Evolutionary conservation across 352 stramenopile genomes (phyloP), one percentile per base, ranked within the genome.

Genomic region (Phytopythium vexans): DNA sequence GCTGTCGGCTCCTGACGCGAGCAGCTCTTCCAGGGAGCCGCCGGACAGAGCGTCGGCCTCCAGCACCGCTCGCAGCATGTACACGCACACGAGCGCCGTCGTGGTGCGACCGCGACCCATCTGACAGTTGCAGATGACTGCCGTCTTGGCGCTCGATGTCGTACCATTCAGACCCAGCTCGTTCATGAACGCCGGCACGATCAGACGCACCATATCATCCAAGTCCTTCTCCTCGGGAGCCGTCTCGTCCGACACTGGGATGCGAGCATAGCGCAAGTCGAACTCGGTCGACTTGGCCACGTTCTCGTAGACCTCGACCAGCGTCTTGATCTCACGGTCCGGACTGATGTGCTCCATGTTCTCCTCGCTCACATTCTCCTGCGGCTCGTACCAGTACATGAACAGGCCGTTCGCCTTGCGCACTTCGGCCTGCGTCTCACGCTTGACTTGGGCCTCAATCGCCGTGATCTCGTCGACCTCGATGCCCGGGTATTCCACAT

Each of bases 121-220:
- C 62, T 97, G 88, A 47, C 88, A 97, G 49, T 96, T 96, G 65
- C 88, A 97, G 38, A 97, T 76, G 21, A 91, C 83, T 3, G 84
- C 84, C 5, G 77, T 90, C 35, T 53, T 53, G n/a, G 36, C 15
- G 9, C 10, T 43, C 47, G 16, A 16, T 35, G 32, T 33, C 8
- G 32, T 41, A 1, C 31, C 49, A 0, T 48, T n/a, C 4, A 88
- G 56, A 6, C 66, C 62, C 6, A 92, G 51, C 39, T 94, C 84
- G 14, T 76, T 62, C 38, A 71, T 70, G 52, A 89, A 92, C 21
- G 71, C 74, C 39, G 85, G 85, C 7, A 82, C 54, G 2, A 93
- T 45, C 14, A 95, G 54, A 0, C 85, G 79, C 31, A 95, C 75
- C 64, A 97, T 76, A 31, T 96, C 85, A 59, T 97, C 88, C 32